Evolutionary conservation across 148 eudicot species (phyloP), one percentile per base, ranked within the genome.

Genomic region (Fagopyrum tataricum): DNA sequence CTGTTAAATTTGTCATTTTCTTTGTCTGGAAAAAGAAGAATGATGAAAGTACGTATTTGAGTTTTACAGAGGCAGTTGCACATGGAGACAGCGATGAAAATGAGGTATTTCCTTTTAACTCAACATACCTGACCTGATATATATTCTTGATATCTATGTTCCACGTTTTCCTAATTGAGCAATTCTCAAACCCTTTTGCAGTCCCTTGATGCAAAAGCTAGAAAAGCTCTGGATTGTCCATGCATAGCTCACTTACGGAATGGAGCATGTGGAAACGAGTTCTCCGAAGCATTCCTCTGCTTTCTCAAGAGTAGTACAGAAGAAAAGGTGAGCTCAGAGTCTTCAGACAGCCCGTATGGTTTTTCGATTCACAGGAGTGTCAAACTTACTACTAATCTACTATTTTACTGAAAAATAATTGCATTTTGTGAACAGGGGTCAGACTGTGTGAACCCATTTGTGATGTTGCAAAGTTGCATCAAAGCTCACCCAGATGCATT

Each of bases 231-330:
- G 71, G 90, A 94, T 66, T 94, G 97, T 82, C 98, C 98, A 61
- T 91, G 98, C 74, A 84, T 94, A 43, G 90, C 91, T 77, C 89
- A 91, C 78, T 79, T 94, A 74, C 78, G 85, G 55, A 84, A 67
- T 67, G 98, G 98, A 43, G 78, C 90, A 1, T 94, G 98, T 79
- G 98, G 98, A 12, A 78, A 58, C 82, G 93, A 84, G 74, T 94
- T 94, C 76, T 91, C 98, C 0, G 91, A 84, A 79, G 97, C 98
- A 73, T 94, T 94, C 73, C 81, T 86, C 42, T 94, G 98, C 81
- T 94, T 89, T 79, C 84, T 94, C 43, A 94, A 89, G 87, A 94
- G 98, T 84, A 85, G 88, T 23, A 81, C 97, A 15, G 89, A 88
- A 78, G 98, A 89, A 72, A 94, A 93, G 92, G 96, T 86, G 78